Conservation (phyloP, 257 asterid genomes). For the Solanum raphanifolium region DNA sequence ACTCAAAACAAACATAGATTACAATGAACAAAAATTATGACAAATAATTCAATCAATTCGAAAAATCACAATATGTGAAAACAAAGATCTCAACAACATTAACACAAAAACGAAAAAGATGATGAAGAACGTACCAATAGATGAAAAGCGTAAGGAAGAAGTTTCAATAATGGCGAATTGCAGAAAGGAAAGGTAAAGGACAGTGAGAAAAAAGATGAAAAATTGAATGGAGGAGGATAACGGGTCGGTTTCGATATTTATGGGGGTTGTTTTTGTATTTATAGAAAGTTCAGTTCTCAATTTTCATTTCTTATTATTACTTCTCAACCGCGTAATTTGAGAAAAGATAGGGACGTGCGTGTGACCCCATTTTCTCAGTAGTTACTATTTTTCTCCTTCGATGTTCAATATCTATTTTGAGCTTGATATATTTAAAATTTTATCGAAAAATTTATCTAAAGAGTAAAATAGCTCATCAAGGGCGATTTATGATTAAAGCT, state of each 20-base stretch:
- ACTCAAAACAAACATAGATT: not conserved
- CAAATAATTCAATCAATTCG: not conserved
- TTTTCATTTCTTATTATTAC: not conserved
- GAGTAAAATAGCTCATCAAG: too few relatives aligned
- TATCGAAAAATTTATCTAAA: rapidly evolving
- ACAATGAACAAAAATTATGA: not conserved
- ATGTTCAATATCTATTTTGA: not conserved
- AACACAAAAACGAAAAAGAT: too few relatives aligned
- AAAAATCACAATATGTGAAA: not conserved
- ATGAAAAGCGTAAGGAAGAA: not conserved
- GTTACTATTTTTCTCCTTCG: not conserved
- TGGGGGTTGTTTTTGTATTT: not conserved
- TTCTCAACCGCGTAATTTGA: not conserved
- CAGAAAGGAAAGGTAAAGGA: not conserved
- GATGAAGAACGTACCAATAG: not conserved
- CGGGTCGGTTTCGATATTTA: not conserved
- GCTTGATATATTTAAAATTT: rapidly evolving
- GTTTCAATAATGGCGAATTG: not conserved
- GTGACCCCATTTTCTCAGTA: not conserved
- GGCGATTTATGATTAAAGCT: too few relatives aligned
- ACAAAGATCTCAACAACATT: not conserved
- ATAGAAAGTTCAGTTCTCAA: not conserved
- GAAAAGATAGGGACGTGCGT: not conserved
- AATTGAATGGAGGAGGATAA: not conserved
- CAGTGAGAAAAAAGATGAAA: not conserved